Base-by-base conservation (phyloP, 148 eudicot species). In the Rhododendron williamsianum region DNA sequence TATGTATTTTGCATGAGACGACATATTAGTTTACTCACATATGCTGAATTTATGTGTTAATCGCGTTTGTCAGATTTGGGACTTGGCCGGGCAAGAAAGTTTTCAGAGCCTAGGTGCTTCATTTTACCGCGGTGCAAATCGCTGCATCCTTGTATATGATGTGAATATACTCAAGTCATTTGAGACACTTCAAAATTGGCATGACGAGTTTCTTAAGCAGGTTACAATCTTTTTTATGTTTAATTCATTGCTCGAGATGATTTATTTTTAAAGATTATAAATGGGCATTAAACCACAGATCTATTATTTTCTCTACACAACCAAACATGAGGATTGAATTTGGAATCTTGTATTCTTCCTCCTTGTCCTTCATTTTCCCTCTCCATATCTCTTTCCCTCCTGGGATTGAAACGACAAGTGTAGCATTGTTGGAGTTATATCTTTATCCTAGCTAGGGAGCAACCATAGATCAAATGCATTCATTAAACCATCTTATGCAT, bases 31-130 rank as follows among this genome's bases (percentile, higher is more conserved):
- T 60, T 18, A 73, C 18, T 8, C 48, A 36, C 23, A 18, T 74
- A 36, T 19, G 25, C 12, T 45, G 23, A 77, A 77, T 45, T 63
- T 35, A 35, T 45, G 81, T 43, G 16, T 77, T 38, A 21, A 2
- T 41, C 19, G 33, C 18, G 6, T 69, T 38, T 2, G 60, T 46
- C 80, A 90, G 94, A 88, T 87, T 54, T 93, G 95, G 95, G 95
- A 93, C 80, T 91, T 93, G 1, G 95, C 95, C 9, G 95, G 95
- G 43, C 95, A 93, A 67, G 95, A 93, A 88, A 91, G 95, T 84
- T 93, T 91, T 82, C 88, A 89, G 2, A 91, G 95, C 83, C 84
- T 93, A 13, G 93, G 95, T n/a, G 89, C 90, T 1, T 91, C 93
- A 45, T 93, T 93, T 82, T 93, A 88, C 71, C 84, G 95, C 84